phyloP scores from a whole-genome alignment of 305 asterid genomes.

The Fraxinus floribunda region DNA sequence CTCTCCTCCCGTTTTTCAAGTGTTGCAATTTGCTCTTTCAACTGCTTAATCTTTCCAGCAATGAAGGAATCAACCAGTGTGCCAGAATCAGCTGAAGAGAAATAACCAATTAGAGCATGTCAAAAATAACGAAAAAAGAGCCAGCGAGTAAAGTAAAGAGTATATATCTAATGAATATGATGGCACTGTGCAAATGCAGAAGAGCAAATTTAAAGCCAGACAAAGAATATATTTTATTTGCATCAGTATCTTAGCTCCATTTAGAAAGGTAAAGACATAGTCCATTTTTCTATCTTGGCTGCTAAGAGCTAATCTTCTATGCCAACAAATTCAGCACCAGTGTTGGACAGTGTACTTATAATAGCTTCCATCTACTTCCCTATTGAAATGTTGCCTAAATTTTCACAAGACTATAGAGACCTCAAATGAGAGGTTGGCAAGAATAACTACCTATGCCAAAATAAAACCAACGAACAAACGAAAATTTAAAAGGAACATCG shows the following conservation, averaged over 20 bases:
- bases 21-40: conserved; percentile 95
- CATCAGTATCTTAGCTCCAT: conserved; percentile 4
- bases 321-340: conserved; percentile 10
- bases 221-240: conserved; percentile 2
- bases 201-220: conserved; percentile 12
- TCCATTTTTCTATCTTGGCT: background rate
- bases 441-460: background rate
- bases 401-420: conserved; percentile 7
- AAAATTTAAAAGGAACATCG: background rate
- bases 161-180: conserved; percentile 7
- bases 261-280: background rate
- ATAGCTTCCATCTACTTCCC: conserved; percentile 10
- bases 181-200: conserved; percentile 15
- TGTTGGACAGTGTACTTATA: background rate
- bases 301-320: background rate
- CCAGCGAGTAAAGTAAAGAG: conserved; percentile 1
- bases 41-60: conserved; percentile 82
- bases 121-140: conserved; percentile 12
- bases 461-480: background rate
- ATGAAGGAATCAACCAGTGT: conserved; percentile 74
- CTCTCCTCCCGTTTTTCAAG: conserved; percentile 97
- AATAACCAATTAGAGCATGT: conserved; percentile 22
- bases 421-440: background rate
- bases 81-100: conserved; percentile 74
- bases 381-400: background rate